Evolutionary conservation across 2,329 filamentous ascomycete species (phyloP), one percentile per base, ranked within the genome.

Genomic region (Gremmenia infestans): DNA sequence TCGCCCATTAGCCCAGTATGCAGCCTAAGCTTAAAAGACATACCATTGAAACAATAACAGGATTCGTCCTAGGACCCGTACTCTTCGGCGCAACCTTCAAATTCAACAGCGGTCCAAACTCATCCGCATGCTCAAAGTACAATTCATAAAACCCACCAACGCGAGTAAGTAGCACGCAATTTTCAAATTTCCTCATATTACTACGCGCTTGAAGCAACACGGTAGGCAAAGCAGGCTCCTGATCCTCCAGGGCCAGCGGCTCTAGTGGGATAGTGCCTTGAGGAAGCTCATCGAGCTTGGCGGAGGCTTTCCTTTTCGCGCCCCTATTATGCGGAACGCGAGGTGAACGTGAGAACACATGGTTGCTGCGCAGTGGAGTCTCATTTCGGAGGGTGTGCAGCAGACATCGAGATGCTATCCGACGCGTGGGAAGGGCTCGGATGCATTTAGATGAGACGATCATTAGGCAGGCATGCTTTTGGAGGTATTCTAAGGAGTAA

Each of bases 121-220:
- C 86, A 56, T 96, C 89, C 11, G 95, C 94, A 70, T 99, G 92
- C 66, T 96, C 88, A 71, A 97, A 95, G 74, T 99, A 99, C 56
- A 99, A 77, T 81, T 99, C 94, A 73, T 97, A 99, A 73, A 99
- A 99, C 58, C 92, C 87, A 54, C 94, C 94, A 28, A 99, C 91
- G 55, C 93, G 84, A 4, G 94, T 99, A 57, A 99, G 75, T 7
- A 99, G 72, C 40, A 99, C 88, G 72, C 93, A 97, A 66, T 95
- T 91, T 66, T 86, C 83, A 73, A 96, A 97, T 67, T 88, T 91
- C 63, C 85, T 81, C 87, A 97, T 96, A 73, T 96, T 95, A 63
- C 86, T 89, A 55, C 85, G 83, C 28, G 90, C 93, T 70, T 96
- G 91, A 68, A 91, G 83, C 56, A 97, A 77, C 48, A 97, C 88